These are phyloP conservation scores for Moesziomyces globuligerus DNA, from an alignment of 1,284 basidiomycete genomes.

Conservation along the genomic window DNA sequence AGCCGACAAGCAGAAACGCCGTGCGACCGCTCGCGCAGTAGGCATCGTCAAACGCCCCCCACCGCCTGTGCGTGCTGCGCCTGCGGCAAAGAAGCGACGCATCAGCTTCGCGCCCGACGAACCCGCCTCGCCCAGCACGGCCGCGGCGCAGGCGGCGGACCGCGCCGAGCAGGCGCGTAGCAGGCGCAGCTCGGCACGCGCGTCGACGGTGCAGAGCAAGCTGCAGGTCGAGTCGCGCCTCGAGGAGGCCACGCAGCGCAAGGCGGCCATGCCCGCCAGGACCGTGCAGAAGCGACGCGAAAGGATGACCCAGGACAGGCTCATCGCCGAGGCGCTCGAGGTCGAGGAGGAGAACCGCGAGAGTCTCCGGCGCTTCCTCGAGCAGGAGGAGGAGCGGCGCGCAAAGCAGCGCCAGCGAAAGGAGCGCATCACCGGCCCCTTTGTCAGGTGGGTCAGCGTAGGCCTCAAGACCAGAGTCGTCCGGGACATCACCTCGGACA, in stretches of 20 bases:
- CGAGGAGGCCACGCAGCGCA: slow-evolving; percentile 75
- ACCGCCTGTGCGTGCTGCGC: neutral
- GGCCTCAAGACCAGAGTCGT: slow-evolving; percentile 37
- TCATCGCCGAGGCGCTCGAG: slow-evolving; percentile 82
- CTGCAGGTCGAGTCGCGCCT: slow-evolving; percentile 57
- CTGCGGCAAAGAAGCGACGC: slow-evolving; percentile 16
- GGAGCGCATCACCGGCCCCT: slow-evolving; percentile 75
- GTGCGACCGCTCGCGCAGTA: slow-evolving; percentile 22
- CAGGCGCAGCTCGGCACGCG: slow-evolving; percentile 29
- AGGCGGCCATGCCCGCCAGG: slow-evolving; percentile 68
- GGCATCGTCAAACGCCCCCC: slow-evolving; percentile 16
- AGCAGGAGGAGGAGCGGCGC: slow-evolving; percentile 81
- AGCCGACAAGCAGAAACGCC: slow-evolving; percentile 32
- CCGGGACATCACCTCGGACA: slow-evolving; percentile 12
- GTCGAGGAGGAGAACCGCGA: slow-evolving; percentile 83
- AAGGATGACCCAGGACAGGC: slow-evolving; percentile 77
- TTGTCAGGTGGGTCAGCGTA: slow-evolving; percentile 79
- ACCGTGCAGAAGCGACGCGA: slow-evolving; percentile 36
- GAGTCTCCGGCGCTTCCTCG: slow-evolving; percentile 81
- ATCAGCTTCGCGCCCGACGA: slow-evolving; percentile 43
- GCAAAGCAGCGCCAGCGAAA: slow-evolving; percentile 74
- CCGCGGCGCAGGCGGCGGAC: neutral
- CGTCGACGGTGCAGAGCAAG: slow-evolving; percentile 58
- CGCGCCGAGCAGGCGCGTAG: neutral
- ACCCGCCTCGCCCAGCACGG: neutral